Base-by-base conservation (phyloP, 805 yeast species). In the Kodamaea fukazawae region DNA sequence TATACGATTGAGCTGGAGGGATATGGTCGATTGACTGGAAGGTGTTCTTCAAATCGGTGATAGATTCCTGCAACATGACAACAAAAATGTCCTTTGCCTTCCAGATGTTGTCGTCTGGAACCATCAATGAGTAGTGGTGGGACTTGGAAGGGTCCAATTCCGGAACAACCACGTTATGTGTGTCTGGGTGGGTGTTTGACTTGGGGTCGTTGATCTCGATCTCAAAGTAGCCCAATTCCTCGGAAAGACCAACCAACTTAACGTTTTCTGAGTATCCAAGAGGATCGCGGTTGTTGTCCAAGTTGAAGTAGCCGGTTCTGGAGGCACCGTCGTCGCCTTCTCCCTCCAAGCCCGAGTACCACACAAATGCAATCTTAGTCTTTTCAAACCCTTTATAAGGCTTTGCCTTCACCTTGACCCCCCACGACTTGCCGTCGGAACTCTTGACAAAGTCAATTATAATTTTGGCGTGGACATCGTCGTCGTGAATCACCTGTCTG, bases 311-410 rank as follows among this genome's bases (percentile, higher is more conserved):
- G 47, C 67, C 55, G 7, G 51, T 44, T 29, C 54, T 40, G 15
- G 33, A 29, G 3, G 37, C 42, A 3, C 38, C 43, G 4, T 42
- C 42, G 3, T 32, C 36, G 1, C 47, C 38, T 18, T 71, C 76
- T 25, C 83, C 82, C 60, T 88, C 95, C 33, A 89, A 66, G 1
- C 86, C 93, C 14, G 86, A 70, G 60, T 90, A 91, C 63, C 86
- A 79, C 4, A 90, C 79, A 36, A 91, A 61, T 0, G 95, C 77
- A 2, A 84, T 77, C 4, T 76, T 70, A 11, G 71, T 67, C 25
- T 67, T 47, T 46, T 72, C 76, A 39, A 57, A 58, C 0, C 80
- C 75, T 20, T 67, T 61, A 27, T 73, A 62, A 4, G 96, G 86
- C 14, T 58, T 63, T 9, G 96, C 89, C 35, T 67, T 73, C 10